Percentiles rank a stretch among this genome's conserved stretches.
These are phyloP conservation scores for Dactylellina sp. DNA, from an alignment of 2,329 filamentous ascomycete genomes.

Conservation along the genomic window DNA sequence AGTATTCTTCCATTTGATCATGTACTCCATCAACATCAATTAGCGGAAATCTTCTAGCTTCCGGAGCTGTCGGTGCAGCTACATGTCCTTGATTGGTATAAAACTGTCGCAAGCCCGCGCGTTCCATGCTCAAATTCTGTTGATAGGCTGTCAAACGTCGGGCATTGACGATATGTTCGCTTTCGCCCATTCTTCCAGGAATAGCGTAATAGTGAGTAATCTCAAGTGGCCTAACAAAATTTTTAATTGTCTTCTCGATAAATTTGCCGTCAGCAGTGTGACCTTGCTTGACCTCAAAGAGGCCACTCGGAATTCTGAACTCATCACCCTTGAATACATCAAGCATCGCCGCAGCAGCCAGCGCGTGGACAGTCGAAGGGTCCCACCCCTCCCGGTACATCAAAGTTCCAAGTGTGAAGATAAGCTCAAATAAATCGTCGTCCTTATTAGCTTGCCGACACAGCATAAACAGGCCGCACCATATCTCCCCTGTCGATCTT, in stretches of 20 bases:
- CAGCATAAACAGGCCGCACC: constrained; percentile 33
- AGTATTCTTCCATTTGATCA: constrained; percentile 8
- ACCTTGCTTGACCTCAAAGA: constrained; percentile 20
- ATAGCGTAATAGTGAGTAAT: not conserved
- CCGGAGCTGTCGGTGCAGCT: not conserved
- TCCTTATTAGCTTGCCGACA: constrained; percentile 15
- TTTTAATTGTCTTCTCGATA: constrained; percentile 19
- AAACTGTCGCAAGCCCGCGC: not conserved
- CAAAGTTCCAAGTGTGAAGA: constrained; percentile 28
- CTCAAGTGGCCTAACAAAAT: not conserved
- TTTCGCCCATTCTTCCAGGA: constrained; percentile 4
- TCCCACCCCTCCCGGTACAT: constrained; percentile 32
- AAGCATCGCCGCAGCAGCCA: constrained; percentile 36
- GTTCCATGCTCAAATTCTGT: not conserved
- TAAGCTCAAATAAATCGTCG: constrained; percentile 24
- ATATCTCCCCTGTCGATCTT: constrained; percentile 40
- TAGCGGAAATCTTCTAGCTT: constrained; percentile 7
- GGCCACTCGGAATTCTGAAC: constrained; percentile 20
- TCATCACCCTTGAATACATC: constrained; percentile 5
- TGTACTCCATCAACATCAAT: constrained; percentile 25
- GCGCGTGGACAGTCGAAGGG: constrained; percentile 28
- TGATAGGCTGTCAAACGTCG: constrained; percentile 19
- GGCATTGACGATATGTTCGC: not conserved
- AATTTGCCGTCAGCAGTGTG: not conserved
- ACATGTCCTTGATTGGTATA: constrained; percentile 27